Evolutionary conservation across 106 monocot species (phyloP).

Genomic region (Platanthera guangdongensis): DNA sequence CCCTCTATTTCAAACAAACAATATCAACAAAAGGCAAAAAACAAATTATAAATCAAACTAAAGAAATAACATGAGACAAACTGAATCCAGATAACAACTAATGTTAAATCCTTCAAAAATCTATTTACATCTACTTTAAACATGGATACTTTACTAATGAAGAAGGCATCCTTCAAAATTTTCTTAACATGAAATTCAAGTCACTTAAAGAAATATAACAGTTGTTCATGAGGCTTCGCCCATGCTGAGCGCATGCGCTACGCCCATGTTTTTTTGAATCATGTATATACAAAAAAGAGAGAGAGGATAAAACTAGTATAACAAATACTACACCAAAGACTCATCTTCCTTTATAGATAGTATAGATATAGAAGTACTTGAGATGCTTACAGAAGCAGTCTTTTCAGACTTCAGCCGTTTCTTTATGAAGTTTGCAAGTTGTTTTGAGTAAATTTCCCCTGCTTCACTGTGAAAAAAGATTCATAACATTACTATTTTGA

Average conservation of each 20-base stretch:
- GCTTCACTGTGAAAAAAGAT: constrained; percentile 52
- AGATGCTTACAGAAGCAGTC: constrained; percentile 82
- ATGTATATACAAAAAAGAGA: no score
- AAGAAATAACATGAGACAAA: neutral
- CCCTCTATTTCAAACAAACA: neutral
- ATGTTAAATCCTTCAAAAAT: neutral
- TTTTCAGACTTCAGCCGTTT: constrained; percentile 78
- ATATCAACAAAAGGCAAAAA: neutral
- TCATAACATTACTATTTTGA: neutral
- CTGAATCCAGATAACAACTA: neutral
- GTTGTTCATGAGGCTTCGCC: no score
- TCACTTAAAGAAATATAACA: neutral
- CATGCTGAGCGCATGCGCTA: no score
- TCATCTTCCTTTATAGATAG: no score
- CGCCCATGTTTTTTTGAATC: no score
- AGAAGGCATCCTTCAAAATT: neutral
- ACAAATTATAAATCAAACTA: neutral
- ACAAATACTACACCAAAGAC: no score
- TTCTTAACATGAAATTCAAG: neutral
- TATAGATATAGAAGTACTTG: neutral
- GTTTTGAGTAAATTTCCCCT: constrained; percentile 78
- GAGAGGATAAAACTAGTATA: no score
- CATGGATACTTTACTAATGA: no score
- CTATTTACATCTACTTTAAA: neutral
- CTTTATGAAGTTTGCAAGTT: constrained; percentile 88